Conservation (phyloP, 2,329 filamentous ascomycete species). For the Byssoonygena ceratinophila region DNA sequence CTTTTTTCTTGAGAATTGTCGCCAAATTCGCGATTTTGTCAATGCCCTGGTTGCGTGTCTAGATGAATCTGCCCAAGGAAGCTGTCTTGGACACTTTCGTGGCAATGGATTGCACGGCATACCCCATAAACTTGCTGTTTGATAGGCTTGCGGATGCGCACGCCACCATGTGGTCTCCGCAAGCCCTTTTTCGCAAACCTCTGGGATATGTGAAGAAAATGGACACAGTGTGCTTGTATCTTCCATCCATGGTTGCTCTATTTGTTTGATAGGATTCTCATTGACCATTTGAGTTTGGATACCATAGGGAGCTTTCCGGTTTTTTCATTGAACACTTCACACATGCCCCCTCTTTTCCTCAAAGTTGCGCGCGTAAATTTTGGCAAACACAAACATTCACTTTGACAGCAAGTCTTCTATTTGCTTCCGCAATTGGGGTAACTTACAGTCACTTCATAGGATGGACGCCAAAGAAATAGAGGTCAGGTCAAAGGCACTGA, state of each 20-base stretch:
- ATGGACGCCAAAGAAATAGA: constrained; percentile 80
- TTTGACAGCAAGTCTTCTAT: background rate
- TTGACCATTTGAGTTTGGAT: background rate
- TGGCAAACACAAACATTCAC: background rate
- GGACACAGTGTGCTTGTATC: background rate
- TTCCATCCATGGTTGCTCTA: background rate
- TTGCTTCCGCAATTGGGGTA: background rate
- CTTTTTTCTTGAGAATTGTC: background rate
- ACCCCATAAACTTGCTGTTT: background rate
- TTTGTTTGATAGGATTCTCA: background rate
- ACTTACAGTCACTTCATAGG: background rate
- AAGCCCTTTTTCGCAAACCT: background rate
- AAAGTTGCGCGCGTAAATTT: background rate
- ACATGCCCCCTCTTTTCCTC: background rate
- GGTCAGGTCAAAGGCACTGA: constrained; percentile 64
- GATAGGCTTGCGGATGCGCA: background rate
- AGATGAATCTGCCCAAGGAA: background rate
- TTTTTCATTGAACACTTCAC: background rate
- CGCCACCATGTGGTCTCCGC: background rate
- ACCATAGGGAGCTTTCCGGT: background rate
- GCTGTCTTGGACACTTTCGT: background rate
- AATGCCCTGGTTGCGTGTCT: background rate
- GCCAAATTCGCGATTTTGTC: constrained; percentile 1
- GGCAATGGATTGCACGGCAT: background rate
- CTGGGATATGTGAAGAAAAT: background rate